Evolutionary conservation across 768 basidiomycete species (phyloP), one percentile per base, ranked within the genome.

Genomic region (Panaeolus papilionaceus): DNA sequence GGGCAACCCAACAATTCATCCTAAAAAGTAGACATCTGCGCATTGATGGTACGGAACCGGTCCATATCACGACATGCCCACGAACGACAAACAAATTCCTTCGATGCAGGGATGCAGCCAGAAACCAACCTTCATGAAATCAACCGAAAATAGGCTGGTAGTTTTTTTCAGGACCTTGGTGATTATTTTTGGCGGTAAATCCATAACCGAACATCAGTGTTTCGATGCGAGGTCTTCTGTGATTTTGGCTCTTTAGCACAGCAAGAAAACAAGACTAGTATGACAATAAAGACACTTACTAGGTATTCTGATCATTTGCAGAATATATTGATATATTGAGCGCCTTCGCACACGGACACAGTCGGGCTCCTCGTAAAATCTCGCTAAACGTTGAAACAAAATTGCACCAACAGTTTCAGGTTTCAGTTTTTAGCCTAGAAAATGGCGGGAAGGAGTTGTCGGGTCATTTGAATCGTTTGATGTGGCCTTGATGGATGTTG

Each of bases 361-460:
- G 10, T 47, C 45, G 47, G 47, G 8, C 23, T 23, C 47, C 47
- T 51, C 47, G 47, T 26, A 26, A 51, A 9, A 1, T 8, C 47
- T 58, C 33, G 47, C 47, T 49, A 49, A 49, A 49, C 33, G 54
- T 58, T 58, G 54, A 58, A 58, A 58, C 54, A 58, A 28, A 58
- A 28, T 12, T 58, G 54, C 4, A 28, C 26, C 54, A 18, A 33
- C 54, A 4, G 54, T 58, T 58, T 28, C 54, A 58, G 33, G 54
- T 58, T 28, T 33, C 33, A 58, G 54, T 58, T 58, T 33, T 58
- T 58, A 58, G 54, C 12, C 54, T 58, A 16, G 54, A 58, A 58
- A 16, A 14, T 58, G 54, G 28, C 54, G 54, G 47, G n/a, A 58
- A 33, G 54, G 54, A 51, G 47, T 18, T 51, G 47, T 26, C 12